Evolutionary conservation across 1,139 yeast genomes (phyloP).

Genomic region (Lodderomyces elongisporus): DNA sequence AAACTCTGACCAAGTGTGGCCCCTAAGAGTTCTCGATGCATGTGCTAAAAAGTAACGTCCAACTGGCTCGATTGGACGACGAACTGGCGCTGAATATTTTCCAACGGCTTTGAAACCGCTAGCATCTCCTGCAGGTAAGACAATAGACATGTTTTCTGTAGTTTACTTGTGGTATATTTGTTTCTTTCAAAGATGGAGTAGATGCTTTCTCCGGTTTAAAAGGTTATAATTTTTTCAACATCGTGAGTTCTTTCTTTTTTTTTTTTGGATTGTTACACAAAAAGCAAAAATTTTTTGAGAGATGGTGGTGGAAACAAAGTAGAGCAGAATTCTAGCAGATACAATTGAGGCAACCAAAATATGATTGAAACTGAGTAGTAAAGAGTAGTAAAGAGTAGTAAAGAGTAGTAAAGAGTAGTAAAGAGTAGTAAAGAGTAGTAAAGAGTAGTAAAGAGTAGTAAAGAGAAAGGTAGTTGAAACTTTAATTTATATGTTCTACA

Average conservation of each 20-base stretch:
- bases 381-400: too few relatives aligned
- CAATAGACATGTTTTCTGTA: constrained; percentile 36
- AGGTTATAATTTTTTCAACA: not conserved
- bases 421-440: too few relatives aligned
- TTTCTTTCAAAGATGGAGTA: not conserved
- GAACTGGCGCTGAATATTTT: constrained; percentile 60
- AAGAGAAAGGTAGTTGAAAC: too few relatives aligned
- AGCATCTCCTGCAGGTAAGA: constrained; percentile 40
- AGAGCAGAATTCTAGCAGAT: too few relatives aligned
- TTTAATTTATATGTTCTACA: too few relatives aligned
- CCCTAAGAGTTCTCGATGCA: constrained; percentile 92
- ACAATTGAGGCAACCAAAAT: too few relatives aligned
- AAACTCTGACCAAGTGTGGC: constrained; percentile 98
- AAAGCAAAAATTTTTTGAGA: not conserved
- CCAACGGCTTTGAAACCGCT: constrained; percentile 50
- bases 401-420: too few relatives aligned
- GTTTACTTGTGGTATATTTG: not conserved
- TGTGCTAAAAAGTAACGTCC: constrained; percentile 96
- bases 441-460: too few relatives aligned
- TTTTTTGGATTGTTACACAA: constrained; percentile 2
- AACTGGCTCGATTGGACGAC: constrained; percentile 93
- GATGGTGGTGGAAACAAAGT: too few relatives aligned
- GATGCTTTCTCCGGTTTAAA: not conserved
- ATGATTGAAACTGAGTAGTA: too few relatives aligned
- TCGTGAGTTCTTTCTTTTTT: constrained; percentile 15